These are phyloP conservation scores for Candida ortonii DNA, from an alignment of 805 yeast genomes.

Conservation along the genomic window DNA sequence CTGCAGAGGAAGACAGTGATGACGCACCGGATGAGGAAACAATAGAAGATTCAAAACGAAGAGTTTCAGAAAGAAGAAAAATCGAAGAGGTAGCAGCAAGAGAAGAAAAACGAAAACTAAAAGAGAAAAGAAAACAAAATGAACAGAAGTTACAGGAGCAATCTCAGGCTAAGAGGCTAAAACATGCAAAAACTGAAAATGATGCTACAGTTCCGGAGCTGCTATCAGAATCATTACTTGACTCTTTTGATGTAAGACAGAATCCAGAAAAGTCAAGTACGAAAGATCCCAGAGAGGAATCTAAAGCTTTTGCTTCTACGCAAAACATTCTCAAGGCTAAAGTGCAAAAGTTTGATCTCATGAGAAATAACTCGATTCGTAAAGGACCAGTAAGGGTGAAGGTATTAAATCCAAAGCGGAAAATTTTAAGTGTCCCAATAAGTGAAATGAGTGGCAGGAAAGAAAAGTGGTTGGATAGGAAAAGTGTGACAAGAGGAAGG, in stretches of 20 bases:
- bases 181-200: constrained; percentile 7
- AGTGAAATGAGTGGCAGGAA: constrained; percentile 22
- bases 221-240: constrained; percentile 40
- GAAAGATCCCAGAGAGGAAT: constrained; percentile 33
- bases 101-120: constrained; percentile 27
- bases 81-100: constrained; percentile 25
- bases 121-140: constrained; percentile 32
- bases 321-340: constrained; percentile 19
- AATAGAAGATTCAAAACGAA: constrained; percentile 15
- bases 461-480: constrained; percentile 30
- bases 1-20: constrained; percentile 28
- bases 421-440: constrained; percentile 21
- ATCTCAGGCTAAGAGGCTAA: constrained; percentile 18
- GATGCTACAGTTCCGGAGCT: constrained; percentile 34
- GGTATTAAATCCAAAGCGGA: constrained; percentile 25
- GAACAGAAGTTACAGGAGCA: constrained; percentile 37
- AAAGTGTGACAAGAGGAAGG: constrained; percentile 23
- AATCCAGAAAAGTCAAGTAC: constrained; percentile 20
- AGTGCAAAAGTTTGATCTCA: constrained; percentile 31
- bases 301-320: constrained; percentile 12
- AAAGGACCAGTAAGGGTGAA: constrained; percentile 44
- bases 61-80: constrained; percentile 12
- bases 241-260: constrained; percentile 24
- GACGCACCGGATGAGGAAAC: constrained; percentile 54
- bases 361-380: constrained; percentile 29